These are phyloP conservation scores for Ogataea ganodermae DNA, from an alignment of 805 yeast species.

Conservation along the genomic window DNA sequence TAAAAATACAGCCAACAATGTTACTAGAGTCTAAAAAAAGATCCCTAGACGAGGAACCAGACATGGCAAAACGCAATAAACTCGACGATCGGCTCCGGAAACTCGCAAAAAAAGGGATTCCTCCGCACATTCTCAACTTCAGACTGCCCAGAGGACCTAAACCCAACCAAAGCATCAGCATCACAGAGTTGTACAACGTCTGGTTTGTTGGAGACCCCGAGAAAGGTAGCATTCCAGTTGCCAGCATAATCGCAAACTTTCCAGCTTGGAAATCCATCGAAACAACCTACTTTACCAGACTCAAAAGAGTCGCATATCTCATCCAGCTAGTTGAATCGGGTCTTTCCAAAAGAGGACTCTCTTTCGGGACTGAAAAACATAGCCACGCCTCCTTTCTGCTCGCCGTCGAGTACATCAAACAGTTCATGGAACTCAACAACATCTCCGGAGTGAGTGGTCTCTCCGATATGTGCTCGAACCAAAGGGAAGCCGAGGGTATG, in stretches of 20 bases:
- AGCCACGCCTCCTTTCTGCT: background rate
- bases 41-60: background rate
- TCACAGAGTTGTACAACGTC: slow-evolving; percentile 15
- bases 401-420: slow-evolving; percentile 14
- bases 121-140: slow-evolving; percentile 11
- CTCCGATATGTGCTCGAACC: slow-evolving; percentile 22
- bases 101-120: slow-evolving; percentile 18
- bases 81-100: slow-evolving; percentile 10
- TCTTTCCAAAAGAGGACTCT: background rate
- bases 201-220: slow-evolving; percentile 18
- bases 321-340: slow-evolving; percentile 13
- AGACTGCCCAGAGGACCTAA: slow-evolving; percentile 20
- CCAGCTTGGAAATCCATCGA: slow-evolving; percentile 20
- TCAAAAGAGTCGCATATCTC: slow-evolving; percentile 17
- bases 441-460: slow-evolving; percentile 20
- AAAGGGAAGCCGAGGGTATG: slow-evolving; percentile 17
- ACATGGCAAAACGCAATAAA: background rate
- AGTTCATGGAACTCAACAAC: slow-evolving; percentile 13
- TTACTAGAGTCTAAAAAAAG: background rate
- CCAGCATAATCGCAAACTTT: slow-evolving; percentile 10
- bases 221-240: slow-evolving; percentile 13
- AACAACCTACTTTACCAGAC: slow-evolving; percentile 19
- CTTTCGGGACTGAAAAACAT: background rate
- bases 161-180: slow-evolving; percentile 15
- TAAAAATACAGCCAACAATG: background rate